Conservation (phyloP, 129 eudicot genomes). For the Ambrosia trifida region DNA sequence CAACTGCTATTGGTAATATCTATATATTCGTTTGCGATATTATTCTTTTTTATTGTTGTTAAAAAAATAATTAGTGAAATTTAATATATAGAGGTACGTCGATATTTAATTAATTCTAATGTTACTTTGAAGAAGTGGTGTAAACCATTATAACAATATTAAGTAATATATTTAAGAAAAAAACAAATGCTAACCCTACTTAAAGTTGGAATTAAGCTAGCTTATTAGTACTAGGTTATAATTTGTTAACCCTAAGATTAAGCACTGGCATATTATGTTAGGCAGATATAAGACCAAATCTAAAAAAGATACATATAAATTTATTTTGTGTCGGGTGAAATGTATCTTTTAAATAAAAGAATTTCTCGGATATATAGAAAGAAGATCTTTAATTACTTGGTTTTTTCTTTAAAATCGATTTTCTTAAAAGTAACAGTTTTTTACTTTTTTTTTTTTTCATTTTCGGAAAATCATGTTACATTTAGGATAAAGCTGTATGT, state of each 20-base stretch:
- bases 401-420: no score
- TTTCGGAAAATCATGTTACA: no score
- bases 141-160: constrained; percentile 9
- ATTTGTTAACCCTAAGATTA: constrained; percentile 33
- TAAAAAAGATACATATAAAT: neutral
- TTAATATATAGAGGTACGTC: neutral
- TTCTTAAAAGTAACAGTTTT: no score
- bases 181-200: constrained; percentile 33
- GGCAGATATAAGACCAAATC: constrained; percentile 33
- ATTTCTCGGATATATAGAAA: no score
- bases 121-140: constrained; percentile 20
- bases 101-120: neutral
- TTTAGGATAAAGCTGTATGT: no score
- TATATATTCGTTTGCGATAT: neutral
- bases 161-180: neutral
- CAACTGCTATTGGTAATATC: neutral
- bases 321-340: constrained; percentile 2
- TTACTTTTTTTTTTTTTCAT: no score
- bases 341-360: neutral
- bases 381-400: no score
- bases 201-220: constrained; percentile 24
- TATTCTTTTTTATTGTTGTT: neutral
- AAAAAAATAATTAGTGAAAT: neutral
- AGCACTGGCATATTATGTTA: constrained; percentile 11
- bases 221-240: constrained; percentile 13